Base-by-base conservation (phyloP, 176 grass and related monocot genomes). In the Guadua angustifolia region DNA sequence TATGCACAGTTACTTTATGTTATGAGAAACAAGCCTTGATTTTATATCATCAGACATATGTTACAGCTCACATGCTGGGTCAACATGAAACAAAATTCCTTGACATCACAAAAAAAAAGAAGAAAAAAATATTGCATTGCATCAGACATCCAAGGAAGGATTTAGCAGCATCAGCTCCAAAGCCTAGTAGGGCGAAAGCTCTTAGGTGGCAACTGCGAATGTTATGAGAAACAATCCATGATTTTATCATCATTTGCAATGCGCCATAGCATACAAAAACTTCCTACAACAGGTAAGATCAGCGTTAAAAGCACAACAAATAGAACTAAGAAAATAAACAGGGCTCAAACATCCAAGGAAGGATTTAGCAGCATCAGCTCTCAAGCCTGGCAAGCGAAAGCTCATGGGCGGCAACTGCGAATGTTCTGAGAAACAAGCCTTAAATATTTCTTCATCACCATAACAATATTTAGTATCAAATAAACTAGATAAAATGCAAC, bases 121-220 rank as follows among this genome's bases (percentile, higher is more conserved):
- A 29, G 29, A 29, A 29, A 29, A 29, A 29, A 29, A 29, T 29
- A 29, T 29, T 29, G 1, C 29, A 29, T 29, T 29, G 29, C 29
- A 29, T 75, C 86, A 88, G 82, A 83, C 86, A 92, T 92, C 90
- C 90, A 92, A 92, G 90, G 86, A 92, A 92, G 86, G 83, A 83
- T 14, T 59, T 16, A 64, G 62, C 86, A 91, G 86, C 90, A 89
- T 0, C 29, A 92, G 67, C 90, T 92, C 90, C 89, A 86, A 88
- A 91, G 78, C 89, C 82, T 67, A 86, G 86, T 79, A 53, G 9
- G 86, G 83, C 90, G 52, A 88, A 83, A 92, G 86, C 78, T 88
- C 90, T 88, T 85, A 86, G 86, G 83, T 44, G 68, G 83, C 83
- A 78, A 92, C 90, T 86, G 86, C 86, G 83, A 92, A 92, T 92